A percentile compares a stretch with the other conserved stretches of the same genome.
Evolutionary conservation across 345 rosid genomes (phyloP).

Genomic region (Euphorbia peplus): DNA sequence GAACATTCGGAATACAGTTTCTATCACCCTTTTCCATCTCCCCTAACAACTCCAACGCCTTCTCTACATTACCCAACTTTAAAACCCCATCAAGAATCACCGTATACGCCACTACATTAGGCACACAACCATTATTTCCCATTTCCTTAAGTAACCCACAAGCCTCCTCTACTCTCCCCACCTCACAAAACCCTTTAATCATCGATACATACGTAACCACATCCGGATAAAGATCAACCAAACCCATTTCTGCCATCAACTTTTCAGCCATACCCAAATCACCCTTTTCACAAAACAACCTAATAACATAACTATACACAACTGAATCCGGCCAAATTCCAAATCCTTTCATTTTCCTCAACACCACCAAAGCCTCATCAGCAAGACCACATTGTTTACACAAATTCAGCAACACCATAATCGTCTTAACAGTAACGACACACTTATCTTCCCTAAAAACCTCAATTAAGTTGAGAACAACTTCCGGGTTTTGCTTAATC

Average conservation of each 20-base stretch:
- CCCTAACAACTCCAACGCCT: conserved; percentile 52
- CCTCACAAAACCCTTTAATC: conserved; percentile 69
- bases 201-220: conserved; percentile 52
- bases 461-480: conserved; percentile 52
- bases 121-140: conserved; percentile 51
- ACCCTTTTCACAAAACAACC: conserved; percentile 61
- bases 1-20: conserved; percentile 53
- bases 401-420: conserved; percentile 60
- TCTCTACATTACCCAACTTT: conserved; percentile 47
- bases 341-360: conserved; percentile 67
- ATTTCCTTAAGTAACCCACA: conserved; percentile 47
- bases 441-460: conserved; percentile 44
- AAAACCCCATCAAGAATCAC: conserved; percentile 65
- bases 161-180: conserved; percentile 62
- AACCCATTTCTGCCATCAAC: conserved; percentile 71
- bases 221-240: conserved; percentile 58
- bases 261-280: conserved; percentile 50
- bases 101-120: conserved; percentile 62
- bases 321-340: conserved; percentile 43
- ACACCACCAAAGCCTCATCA: conserved; percentile 60
- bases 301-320: conserved; percentile 58
- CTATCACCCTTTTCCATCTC: conserved; percentile 70
- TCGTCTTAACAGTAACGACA: conserved; percentile 50
- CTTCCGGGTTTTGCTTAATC: conserved; percentile 48
- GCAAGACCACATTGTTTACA: conserved; percentile 63